Evolutionary conservation across 352 stramenopile species (phyloP), one percentile per base, ranked within the genome.

Genomic region (Phytophthora syringae): DNA sequence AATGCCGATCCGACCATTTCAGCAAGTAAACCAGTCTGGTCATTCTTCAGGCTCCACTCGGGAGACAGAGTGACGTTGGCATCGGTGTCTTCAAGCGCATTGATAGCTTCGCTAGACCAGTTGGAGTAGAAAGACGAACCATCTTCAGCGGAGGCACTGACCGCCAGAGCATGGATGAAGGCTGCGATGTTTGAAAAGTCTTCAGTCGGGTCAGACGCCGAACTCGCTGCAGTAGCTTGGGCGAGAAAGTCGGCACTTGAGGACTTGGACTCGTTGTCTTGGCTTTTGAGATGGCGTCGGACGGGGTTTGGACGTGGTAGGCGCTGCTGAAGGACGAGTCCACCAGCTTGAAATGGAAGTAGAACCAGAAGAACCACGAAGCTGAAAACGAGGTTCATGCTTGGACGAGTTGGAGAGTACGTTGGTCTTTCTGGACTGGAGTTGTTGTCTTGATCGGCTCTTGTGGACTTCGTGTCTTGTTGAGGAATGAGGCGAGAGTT

Each of bases 121-220:
- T 63, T 63, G 5, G 44, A 60, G 22, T 37, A 44, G 37, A 64
- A 52, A 42, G 34, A 24, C 50, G 51, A 32, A 13, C 32, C 47
- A n/a, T 22, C 56, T 6, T 16, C 54, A 3, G 15, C 16, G 2
- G 51, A 34, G 18, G 43, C 42, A 27, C 7, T 52, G 16, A 37
- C 24, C 18, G 28, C 32, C 13, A 69, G 34, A 47, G 32, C 52
- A n/a, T 69, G 59, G 21, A 73, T 32, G 32, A 65, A 57, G 9
- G 27, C 36, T 40, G 25, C 27, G 6, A 73, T 30, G 1, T 53
- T 50, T 7, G 50, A 62, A 11, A 67, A 22, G 21, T 59, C 47
- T 25, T 47, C 45, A 27, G 21, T 18, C 15, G 57, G n/a, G 2
- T 60, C 32, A 7, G 30, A 13, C 27, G 43, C 43, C 16, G 47